These are phyloP conservation scores for Ogataea methylovora DNA, from an alignment of 805 yeast genomes.

Conservation along the genomic window DNA sequence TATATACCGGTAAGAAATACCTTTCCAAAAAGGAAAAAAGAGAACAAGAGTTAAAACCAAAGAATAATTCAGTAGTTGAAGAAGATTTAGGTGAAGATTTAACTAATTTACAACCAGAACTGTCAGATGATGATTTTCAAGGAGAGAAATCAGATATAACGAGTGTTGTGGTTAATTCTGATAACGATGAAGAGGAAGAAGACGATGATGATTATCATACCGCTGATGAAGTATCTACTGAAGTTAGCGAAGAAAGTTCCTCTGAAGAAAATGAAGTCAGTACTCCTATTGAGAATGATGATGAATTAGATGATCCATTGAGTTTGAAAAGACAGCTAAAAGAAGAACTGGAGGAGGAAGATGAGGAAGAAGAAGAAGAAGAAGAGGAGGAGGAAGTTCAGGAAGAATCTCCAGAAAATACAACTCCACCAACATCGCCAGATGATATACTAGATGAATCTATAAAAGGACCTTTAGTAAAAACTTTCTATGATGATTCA, in stretches of 20 bases:
- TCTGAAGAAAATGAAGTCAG: slow-evolving; percentile 5
- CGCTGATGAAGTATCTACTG: slow-evolving; percentile 17
- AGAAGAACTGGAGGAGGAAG: neutral
- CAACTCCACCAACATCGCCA: slow-evolving; percentile 2
- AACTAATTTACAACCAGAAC: neutral
- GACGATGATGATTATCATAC: slow-evolving; percentile 25
- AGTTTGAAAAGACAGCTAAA: neutral
- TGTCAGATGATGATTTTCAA: slow-evolving; percentile 5
- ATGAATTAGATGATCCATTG: slow-evolving; percentile 1
- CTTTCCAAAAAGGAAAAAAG: slow-evolving; percentile 38
- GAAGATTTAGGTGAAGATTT: slow-evolving; percentile 18
- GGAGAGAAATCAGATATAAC: neutral
- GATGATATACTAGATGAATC: neutral
- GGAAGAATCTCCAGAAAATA: neutral
- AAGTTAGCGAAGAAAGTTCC: neutral
- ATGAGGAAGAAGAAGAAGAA: neutral
- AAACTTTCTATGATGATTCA: slow-evolving; percentile 15
- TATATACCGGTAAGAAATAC: slow-evolving; percentile 48
- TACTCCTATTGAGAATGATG: neutral
- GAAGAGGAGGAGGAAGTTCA: neutral
- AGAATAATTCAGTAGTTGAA: slow-evolving; percentile 20
- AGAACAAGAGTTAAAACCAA: slow-evolving; percentile 15
- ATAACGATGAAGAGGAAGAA: slow-evolving; percentile 7
- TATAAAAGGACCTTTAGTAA: slow-evolving; percentile 3
- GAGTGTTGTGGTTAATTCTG: slow-evolving; percentile 6